Base-by-base conservation (phyloP, 805 yeast species). In the Candida railenensis region DNA sequence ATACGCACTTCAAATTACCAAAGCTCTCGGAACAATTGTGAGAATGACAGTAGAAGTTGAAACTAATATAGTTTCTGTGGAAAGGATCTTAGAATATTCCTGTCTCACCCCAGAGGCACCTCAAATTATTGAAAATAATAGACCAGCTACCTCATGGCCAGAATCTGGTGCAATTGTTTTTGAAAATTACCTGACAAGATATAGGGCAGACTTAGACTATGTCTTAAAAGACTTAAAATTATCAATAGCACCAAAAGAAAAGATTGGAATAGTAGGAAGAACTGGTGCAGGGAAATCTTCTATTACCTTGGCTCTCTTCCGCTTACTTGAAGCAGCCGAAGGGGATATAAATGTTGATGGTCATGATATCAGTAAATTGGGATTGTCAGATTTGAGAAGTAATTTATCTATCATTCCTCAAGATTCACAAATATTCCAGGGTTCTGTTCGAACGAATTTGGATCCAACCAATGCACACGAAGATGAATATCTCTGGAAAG, bases 41-140 rank as follows among this genome's bases (percentile, higher is more conserved):
- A 81, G 99, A 70, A 92, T 91, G 98, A 89, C 97, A 0, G 99
- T 94, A 38, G 99, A 94, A 57, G 96, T 94, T 40, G 99, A 94
- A 67, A 90, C 97, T 11, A 92, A 90, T 66, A 91, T 94, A 70
- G 99, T 94, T 34, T 87, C 96, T 16, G 97, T 95, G 39, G 99
- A 92, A 72, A 83, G 99, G 69, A 83, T 92, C 45, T 76, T 88
- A 66, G 99, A 92, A 65, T 92, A 91, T 65, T 80, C 96, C 33
- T 65, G 70, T n/a, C 72, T 94, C 50, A 70, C 71, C 34, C 74
- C 90, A n/a, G 99, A 94, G 71, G 98, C 97, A 5, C 89, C 94
- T 1, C 82, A 75, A 45, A 63, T 83, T 20, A 71, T 86, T 45
- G 83, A 81, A 49, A 77, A 73, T 37, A 67, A 77, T 44, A 80